Evolutionary conservation across 176 grass and related monocot species (phyloP), one percentile per base, ranked within the genome.

Genomic region (Stipa capillata): DNA sequence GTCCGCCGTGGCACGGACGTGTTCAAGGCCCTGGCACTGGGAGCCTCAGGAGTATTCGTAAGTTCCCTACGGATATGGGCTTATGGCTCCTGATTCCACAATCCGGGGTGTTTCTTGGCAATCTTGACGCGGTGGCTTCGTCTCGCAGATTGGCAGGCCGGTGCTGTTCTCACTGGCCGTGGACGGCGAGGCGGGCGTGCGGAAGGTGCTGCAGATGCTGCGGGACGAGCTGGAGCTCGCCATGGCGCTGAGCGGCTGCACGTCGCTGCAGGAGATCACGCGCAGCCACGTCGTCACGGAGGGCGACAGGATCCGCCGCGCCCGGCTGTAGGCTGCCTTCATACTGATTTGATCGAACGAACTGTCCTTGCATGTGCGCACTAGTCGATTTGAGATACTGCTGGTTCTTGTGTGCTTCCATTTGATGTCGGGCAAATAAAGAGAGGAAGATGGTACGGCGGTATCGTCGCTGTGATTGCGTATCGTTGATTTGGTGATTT

Each of bases 41-140:
- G 95, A 77, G 95, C 92, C 35, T 86, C 95, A 65, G 95, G 95
- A 76, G 90, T 94, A 0, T 98, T 98, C 8, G 95, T 98, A 84
- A 89, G 92, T 90, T 8, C 5, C 69, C 5, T 33, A 8, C 20
- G 24, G 7, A 1, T 16, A 28, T 72, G 23, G 37, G 59, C 68
- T 72, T 39, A 17, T 36, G 3, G 1, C 6, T 11, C 59, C 3
- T 55, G 66, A 34, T 20, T 14, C 52, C 13, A 6, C 17, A 42
- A 34, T 56, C 25, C 52, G 1, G 4, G 20, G 10, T 39, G 61
- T 12, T 18, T 17, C 15, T 28, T 18, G 41, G 16, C 14, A 16
- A 7, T 8, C 18, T 29, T 86, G 52, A 73, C 1, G 18, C 6
- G 44, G 8, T 78, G 5, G 15, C 35, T 15, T 44, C 27, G 18